Percentiles rank a stretch among this genome's conserved stretches.
These are phyloP conservation scores for Neolentinus lepideus DNA, from an alignment of 1,284 basidiomycete species.

Conservation along the genomic window DNA sequence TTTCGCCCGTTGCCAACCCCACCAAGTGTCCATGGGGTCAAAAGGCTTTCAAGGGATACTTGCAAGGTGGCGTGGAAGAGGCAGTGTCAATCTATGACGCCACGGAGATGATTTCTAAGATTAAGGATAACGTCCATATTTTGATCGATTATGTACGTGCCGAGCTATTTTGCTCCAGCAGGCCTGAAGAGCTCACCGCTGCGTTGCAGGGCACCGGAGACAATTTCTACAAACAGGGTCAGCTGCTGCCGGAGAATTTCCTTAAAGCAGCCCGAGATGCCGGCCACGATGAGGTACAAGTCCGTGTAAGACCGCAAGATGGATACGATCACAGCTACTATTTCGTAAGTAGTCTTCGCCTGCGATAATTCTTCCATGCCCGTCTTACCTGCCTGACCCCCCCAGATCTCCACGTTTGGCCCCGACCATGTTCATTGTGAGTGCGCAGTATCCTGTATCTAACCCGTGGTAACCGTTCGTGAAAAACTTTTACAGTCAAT, in stretches of 20 bases:
- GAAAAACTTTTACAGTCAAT: slow-evolving; percentile 44
- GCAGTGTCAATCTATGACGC: slow-evolving; percentile 78
- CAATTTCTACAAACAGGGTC: slow-evolving; percentile 80
- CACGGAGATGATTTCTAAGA: slow-evolving; percentile 69
- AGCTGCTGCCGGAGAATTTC: slow-evolving; percentile 89
- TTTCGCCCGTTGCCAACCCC: slow-evolving; percentile 90
- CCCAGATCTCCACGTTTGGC: slow-evolving; percentile 62
- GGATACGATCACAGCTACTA: slow-evolving; percentile 94
- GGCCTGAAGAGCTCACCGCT: slow-evolving; percentile 4
- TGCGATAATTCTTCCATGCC: not conserved
- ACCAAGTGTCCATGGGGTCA: slow-evolving; percentile 86
- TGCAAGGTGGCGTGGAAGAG: slow-evolving; percentile 73
- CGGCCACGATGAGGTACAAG: slow-evolving; percentile 70
- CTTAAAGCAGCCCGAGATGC: slow-evolving; percentile 67
- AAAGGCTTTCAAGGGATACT: slow-evolving; percentile 90
- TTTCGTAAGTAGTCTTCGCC: slow-evolving; percentile 57
- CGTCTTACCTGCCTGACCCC: slow-evolving; percentile 4
- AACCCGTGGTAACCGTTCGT: not conserved
- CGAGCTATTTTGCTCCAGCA: not conserved
- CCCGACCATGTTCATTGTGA: slow-evolving; percentile 37
- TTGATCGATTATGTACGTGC: slow-evolving; percentile 75
- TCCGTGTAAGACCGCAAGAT: slow-evolving; percentile 76
- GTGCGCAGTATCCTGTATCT: slow-evolving; percentile 6
- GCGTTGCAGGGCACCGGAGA: slow-evolving; percentile 72
- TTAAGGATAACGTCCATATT: slow-evolving; percentile 67